Conservation (phyloP, 306 rosid genomes). For the Astragalus membranaceus region DNA sequence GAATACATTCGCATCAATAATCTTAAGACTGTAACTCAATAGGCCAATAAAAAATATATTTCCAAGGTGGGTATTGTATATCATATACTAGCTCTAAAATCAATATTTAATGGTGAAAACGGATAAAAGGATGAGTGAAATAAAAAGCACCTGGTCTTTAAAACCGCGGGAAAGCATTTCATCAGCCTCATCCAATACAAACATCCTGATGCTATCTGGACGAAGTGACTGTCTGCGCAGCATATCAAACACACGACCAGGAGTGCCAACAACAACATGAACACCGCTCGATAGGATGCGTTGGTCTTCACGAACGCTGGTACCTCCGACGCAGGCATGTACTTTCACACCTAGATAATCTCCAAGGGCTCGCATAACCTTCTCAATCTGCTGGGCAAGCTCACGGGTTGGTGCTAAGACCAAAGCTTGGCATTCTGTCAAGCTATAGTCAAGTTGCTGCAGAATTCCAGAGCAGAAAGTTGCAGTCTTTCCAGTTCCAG, state of each 20-base stretch:
- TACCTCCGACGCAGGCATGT: slow-evolving; percentile 76
- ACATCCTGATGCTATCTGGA: slow-evolving; percentile 69
- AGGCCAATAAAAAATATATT: background rate
- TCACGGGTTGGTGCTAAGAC: slow-evolving; percentile 76
- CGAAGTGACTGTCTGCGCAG: slow-evolving; percentile 86
- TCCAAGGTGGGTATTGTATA: background rate
- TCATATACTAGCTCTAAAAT: background rate
- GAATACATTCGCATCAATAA: background rate
- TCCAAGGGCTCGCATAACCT: slow-evolving; percentile 82
- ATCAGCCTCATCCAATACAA: slow-evolving; percentile 88
- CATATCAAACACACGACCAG: slow-evolving; percentile 97
- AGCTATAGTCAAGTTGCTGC: slow-evolving; percentile 65
- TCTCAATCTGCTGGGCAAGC: slow-evolving; percentile 80
- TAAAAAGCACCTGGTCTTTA: slow-evolving; percentile 59
- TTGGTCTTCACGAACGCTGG: slow-evolving; percentile 97
- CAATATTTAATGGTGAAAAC: background rate
- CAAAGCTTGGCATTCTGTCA: slow-evolving; percentile 65
- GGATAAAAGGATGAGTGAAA: background rate
- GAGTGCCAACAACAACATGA: slow-evolving; percentile 91
- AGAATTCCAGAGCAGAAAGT: slow-evolving; percentile 72
- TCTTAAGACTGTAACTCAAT: background rate
- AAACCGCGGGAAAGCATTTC: slow-evolving; percentile 80
- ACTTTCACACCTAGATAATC: slow-evolving; percentile 73
- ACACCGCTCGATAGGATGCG: slow-evolving; percentile 96
- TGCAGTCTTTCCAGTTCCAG: slow-evolving; percentile 67